Conservation (phyloP, 768 basidiomycete species). For the Suillus alpinus region DNA sequence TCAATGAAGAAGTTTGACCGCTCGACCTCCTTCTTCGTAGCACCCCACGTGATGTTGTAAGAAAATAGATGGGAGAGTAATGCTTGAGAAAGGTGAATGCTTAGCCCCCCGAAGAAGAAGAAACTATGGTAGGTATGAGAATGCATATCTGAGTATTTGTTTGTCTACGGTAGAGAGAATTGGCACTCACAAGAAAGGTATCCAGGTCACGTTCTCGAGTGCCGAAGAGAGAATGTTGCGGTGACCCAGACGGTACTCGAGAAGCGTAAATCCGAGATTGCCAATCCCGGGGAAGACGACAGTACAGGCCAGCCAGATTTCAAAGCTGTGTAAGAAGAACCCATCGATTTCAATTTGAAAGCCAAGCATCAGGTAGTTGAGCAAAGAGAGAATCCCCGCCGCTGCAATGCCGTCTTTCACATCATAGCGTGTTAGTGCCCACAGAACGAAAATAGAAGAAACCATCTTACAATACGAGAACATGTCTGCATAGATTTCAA, state of each 20-base stretch:
- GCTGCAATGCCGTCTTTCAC: conserved; percentile 57
- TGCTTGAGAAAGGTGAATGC: conserved; percentile 64
- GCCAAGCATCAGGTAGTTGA: conserved; percentile 73
- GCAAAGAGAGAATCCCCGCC: conserved; percentile 55
- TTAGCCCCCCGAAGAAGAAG: conserved; percentile 78
- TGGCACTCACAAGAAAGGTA: conserved; percentile 69
- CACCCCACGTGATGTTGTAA: conserved; percentile 52
- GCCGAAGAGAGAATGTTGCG: conserved; percentile 47
- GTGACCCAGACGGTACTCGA: conserved; percentile 66
- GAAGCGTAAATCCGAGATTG: conserved; percentile 64
- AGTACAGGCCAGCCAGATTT: conserved; percentile 72
- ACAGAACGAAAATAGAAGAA: background rate
- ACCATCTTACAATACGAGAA: conserved; percentile 40
- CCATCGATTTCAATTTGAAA: conserved; percentile 61
- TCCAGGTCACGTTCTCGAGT: conserved; percentile 60
- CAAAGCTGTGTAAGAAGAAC: conserved; percentile 69
- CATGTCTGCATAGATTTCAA: conserved; percentile 31
- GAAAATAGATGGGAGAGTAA: conserved; percentile 71
- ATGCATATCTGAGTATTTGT: background rate
- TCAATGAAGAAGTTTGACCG: conserved; percentile 81
- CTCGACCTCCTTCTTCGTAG: conserved; percentile 70
- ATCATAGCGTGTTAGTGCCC: background rate
- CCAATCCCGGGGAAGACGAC: conserved; percentile 70
- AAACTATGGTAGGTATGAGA: conserved; percentile 41
- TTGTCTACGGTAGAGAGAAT: conserved; percentile 5